These are phyloP conservation scores for Coemansia umbellata DNA, from an alignment of 192 early-diverging fungal species.

Conservation along the genomic window DNA sequence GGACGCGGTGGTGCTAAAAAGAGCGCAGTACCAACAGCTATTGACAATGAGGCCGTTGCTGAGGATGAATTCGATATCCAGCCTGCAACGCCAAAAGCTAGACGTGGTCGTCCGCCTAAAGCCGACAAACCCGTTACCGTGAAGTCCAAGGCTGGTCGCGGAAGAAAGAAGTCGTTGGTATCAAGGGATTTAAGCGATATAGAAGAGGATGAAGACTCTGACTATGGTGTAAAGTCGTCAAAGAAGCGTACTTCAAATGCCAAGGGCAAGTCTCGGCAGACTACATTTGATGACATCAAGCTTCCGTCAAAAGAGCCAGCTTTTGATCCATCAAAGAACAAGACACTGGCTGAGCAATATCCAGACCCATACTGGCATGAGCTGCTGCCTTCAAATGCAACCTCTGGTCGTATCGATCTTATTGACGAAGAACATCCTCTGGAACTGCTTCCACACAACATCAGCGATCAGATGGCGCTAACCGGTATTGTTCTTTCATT, in stretches of 20 bases:
- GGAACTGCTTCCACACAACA: constrained; percentile 57
- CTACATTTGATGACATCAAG: constrained; percentile 40
- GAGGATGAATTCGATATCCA: constrained; percentile 24
- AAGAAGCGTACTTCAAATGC: constrained; percentile 9
- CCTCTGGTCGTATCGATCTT: constrained; percentile 26
- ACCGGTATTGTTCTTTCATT: constrained; percentile 80
- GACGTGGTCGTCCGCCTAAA: constrained; percentile 42
- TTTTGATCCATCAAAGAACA: constrained; percentile 55
- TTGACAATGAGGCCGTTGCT: constrained; percentile 1
- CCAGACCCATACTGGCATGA: constrained; percentile 52
- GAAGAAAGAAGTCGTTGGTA: constrained; percentile 30
- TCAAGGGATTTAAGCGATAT: constrained; percentile 6
- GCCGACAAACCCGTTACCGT: constrained; percentile 5
- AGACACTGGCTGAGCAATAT: constrained; percentile 53
- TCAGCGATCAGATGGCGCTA: constrained; percentile 77
- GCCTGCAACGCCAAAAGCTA: constrained; percentile 21
- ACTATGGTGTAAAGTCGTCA: constrained; percentile 4
- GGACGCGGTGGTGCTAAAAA: constrained; percentile 5
- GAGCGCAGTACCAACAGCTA: background rate
- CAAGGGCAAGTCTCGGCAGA: constrained; percentile 46
- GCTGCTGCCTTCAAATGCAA: background rate
- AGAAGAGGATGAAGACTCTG: constrained; percentile 28
- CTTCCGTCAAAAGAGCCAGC: constrained; percentile 12
- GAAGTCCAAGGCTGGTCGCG: constrained; percentile 38
- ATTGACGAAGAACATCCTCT: constrained; percentile 73